A percentile compares a stretch with the other conserved stretches of the same genome.
Evolutionary conservation across 2,329 filamentous ascomycete species (phyloP).

Genomic region (Talaromyces atroroseus): DNA sequence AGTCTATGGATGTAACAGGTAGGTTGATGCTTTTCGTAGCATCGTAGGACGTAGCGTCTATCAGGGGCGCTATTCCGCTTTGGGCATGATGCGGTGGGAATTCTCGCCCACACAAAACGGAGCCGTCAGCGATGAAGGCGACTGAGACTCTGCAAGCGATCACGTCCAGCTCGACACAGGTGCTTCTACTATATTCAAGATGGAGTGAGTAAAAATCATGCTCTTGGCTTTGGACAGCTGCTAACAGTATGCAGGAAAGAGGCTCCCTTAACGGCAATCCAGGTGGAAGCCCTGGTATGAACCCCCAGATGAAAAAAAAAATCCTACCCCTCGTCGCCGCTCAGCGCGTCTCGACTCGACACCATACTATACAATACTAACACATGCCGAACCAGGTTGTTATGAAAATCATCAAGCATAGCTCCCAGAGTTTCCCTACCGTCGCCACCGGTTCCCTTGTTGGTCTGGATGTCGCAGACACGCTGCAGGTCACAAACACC

Average conservation of each 20-base stretch:
- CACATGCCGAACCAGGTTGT: conserved; percentile 59
- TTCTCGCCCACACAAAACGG: conserved; percentile 31
- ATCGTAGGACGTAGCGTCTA: not conserved
- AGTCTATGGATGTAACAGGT: no score
- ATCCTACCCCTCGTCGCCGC: conserved; percentile 23
- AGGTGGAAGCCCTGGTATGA: conserved; percentile 88
- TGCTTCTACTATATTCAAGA: conserved; percentile 23
- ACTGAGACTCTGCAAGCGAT: conserved; percentile 14
- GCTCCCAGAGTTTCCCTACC: conserved; percentile 79
- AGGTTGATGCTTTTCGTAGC: no score
- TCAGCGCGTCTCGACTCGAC: conserved; percentile 17
- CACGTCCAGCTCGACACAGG: conserved; percentile 16
- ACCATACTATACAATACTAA: conserved; percentile 17
- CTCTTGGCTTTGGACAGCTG: conserved; percentile 16
- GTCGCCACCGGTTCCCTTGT: conserved; percentile 85
- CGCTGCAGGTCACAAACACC: conserved; percentile 86
- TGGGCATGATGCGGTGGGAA: conserved; percentile 23
- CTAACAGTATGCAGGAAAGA: conserved; percentile 50
- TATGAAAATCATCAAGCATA: conserved; percentile 98
- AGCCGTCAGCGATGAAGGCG: conserved; percentile 11
- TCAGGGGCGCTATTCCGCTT: conserved; percentile 25
- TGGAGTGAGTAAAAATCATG: conserved; percentile 23
- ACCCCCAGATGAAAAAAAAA: conserved; percentile 24
- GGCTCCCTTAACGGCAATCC: conserved; percentile 73
- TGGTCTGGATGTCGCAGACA: conserved; percentile 79